Percentiles rank a stretch among this genome's conserved stretches.
phyloP scores from a whole-genome alignment of 148 eudicot genomes.

The Arbutus unedo region DNA sequence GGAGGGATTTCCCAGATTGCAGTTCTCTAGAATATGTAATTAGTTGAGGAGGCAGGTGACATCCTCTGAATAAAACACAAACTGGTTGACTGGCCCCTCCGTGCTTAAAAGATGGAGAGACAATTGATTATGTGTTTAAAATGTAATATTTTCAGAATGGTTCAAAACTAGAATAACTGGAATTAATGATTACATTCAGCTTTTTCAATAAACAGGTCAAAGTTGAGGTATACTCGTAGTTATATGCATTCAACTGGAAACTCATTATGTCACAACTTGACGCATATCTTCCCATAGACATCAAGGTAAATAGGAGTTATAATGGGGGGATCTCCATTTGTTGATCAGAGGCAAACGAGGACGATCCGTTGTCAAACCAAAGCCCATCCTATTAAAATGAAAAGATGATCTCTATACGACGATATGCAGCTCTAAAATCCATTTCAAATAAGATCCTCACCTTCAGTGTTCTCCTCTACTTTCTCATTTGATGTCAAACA shows the following conservation, averaged over 20 bases:
- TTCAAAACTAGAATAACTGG: neutral
- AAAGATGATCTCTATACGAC: neutral
- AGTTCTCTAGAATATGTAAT: neutral
- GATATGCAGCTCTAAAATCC: neutral
- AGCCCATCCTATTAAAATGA: neutral
- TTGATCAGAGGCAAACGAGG: neutral
- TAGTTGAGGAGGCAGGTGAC: neutral
- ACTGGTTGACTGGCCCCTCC: neutral
- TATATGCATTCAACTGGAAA: neutral
- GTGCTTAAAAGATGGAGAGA: neutral
- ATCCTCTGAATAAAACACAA: neutral
- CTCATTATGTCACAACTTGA: neutral
- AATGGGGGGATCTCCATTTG: neutral
- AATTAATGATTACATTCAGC: neutral
- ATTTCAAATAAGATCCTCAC: neutral
- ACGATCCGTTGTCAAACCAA: neutral
- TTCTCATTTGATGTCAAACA: neutral
- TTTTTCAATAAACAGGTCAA: neutral
- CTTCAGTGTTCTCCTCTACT: slow-evolving; percentile 4
- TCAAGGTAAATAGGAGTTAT: neutral
- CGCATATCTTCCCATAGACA: neutral
- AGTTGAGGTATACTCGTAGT: neutral
- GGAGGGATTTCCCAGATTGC: neutral
- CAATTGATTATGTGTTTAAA: neutral
- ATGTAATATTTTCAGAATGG: neutral